A percentile compares a stretch with the other conserved stretches of the same genome.
Conservation (phyloP, 2,329 filamentous ascomycete genomes). For the Penicillium olsonii region DNA sequence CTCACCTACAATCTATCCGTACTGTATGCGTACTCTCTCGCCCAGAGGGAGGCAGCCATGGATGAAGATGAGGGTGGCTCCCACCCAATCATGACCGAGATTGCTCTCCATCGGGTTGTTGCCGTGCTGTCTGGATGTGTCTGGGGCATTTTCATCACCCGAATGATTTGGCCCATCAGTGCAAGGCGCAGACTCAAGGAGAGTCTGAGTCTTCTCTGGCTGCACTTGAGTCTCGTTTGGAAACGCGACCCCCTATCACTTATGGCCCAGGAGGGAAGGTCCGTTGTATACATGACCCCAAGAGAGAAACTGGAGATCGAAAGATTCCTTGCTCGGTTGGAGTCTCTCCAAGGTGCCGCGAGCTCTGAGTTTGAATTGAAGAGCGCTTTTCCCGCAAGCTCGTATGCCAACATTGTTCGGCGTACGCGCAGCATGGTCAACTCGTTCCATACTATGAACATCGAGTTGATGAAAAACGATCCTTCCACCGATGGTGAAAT, state of each 20-base stretch:
- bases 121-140: slow-evolving; percentile 83
- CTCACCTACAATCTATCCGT: slow-evolving; percentile 95
- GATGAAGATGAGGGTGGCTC: slow-evolving; percentile 83
- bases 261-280: slow-evolving; percentile 61
- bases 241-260: slow-evolving; percentile 84
- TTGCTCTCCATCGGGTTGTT: slow-evolving; percentile 82
- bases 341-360: slow-evolving; percentile 71
- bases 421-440: slow-evolving; percentile 85
- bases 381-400: slow-evolving; percentile 77
- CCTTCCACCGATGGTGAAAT: slow-evolving; percentile 77
- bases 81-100: slow-evolving; percentile 81
- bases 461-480: slow-evolving; percentile 80
- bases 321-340: slow-evolving; percentile 72
- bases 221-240: slow-evolving; percentile 96
- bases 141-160: slow-evolving; percentile 89
- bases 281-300: slow-evolving; percentile 76
- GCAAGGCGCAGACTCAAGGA: slow-evolving; percentile 85
- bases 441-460: slow-evolving; percentile 93
- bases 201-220: slow-evolving; percentile 84
- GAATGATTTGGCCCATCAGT: slow-evolving; percentile 90
- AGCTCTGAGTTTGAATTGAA: slow-evolving; percentile 85
- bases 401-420: slow-evolving; percentile 72
- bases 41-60: slow-evolving; percentile 70
- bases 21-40: slow-evolving; percentile 89
- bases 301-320: slow-evolving; percentile 85